Base-by-base conservation (phyloP, 306 rosid species). In the Cucumis sativus region DNA sequence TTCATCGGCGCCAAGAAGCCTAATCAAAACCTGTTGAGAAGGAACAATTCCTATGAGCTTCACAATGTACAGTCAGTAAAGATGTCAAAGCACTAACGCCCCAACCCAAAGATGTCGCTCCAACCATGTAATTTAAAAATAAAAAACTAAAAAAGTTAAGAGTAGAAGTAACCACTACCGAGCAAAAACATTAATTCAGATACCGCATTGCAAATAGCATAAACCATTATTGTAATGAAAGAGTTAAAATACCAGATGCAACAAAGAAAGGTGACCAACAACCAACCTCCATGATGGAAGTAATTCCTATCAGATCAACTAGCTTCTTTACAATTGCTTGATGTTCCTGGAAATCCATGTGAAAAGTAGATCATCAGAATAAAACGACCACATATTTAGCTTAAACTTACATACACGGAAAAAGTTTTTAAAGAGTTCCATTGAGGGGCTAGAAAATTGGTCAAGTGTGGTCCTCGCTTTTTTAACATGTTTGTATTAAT, bases 271-370 rank as follows among this genome's bases (percentile, higher is more conserved):
- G 51, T 67, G 63, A 78, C 40, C 68, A 79, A 77, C 58, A 86
- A 87, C 90, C 73, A 85, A 95, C 99, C 99, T 95, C 99, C 99
- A 95, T 95, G 79, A 95, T 85, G 80, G 99, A 95, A 78, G 99
- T 95, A 82, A 92, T 90, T 87, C 99, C 99, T 84, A 95, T 89
- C 91, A 95, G 86, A 74, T 95, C 99, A 78, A 92, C 97, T 63
- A 95, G 97, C 85, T 88, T 95, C 88, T 82, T 88, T 70, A 95
- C 86, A 84, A 92, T 87, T 62, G 83, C 97, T 69, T 82, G 96
- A 86, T 92, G 97, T 49, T 89, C 91, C 99, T 95, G 89, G 76
- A 87, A 39, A 67, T 54, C 69, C 75, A 75, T 47, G 79, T 8
- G 68, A 54, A 12, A 76, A 28, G 41, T 39, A 20, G 25, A 75